Percentiles rank a stretch among this genome's conserved stretches.
Evolutionary conservation across 257 asterid genomes (phyloP).

Genomic region (Jaltomata sinuosa): DNA sequence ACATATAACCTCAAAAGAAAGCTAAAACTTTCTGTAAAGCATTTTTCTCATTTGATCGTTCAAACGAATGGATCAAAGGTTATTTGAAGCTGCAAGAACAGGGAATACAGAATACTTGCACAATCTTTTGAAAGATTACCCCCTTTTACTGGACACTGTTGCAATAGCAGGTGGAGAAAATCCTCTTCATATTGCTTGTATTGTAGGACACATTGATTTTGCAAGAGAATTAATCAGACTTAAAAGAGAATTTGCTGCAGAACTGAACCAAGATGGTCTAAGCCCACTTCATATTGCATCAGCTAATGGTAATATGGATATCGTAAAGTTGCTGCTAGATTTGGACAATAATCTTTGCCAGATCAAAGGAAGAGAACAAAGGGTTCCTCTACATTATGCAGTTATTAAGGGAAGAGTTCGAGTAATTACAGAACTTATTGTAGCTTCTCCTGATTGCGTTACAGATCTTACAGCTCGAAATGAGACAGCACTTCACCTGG

Average conservation of each 20-base stretch:
- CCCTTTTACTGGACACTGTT: background rate
- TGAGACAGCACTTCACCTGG: constrained; percentile 19
- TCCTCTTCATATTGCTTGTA: constrained; percentile 1
- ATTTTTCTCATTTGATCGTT: background rate
- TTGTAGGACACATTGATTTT: background rate
- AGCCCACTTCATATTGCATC: constrained; percentile 14
- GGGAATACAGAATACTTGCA: background rate
- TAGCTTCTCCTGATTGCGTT: constrained; percentile 1
- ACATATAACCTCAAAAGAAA: background rate
- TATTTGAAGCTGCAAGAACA: background rate
- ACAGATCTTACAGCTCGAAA: constrained; percentile 12
- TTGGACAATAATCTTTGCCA: constrained; percentile 7
- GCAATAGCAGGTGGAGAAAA: background rate
- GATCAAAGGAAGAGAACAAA: constrained; percentile 10
- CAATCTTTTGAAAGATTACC: background rate
- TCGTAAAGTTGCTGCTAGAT: constrained; percentile 8
- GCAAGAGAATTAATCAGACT: background rate
- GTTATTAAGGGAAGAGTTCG: constrained; percentile 9
- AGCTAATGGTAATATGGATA: constrained; percentile 10
- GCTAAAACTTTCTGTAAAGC: background rate
- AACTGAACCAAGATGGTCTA: constrained; percentile 8
- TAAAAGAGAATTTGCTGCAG: background rate
- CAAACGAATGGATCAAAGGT: background rate
- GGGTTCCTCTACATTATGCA: constrained; percentile 22
- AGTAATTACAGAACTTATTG: constrained; percentile 13